These are phyloP conservation scores for Eurotiales sp. DNA, from an alignment of 2,329 filamentous ascomycete species.

Conservation along the genomic window DNA sequence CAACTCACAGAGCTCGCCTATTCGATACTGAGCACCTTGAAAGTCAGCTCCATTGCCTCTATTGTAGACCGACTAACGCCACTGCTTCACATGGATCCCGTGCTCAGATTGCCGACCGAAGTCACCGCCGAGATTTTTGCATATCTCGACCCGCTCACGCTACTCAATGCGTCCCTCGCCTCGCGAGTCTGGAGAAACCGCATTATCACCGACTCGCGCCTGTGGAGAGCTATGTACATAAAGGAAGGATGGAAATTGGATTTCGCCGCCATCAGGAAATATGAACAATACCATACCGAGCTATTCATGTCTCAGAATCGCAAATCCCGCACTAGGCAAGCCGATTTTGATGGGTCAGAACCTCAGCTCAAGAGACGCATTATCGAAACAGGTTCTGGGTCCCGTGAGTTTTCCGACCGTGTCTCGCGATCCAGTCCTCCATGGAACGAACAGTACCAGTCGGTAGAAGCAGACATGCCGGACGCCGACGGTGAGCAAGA, in stretches of 20 bases:
- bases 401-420: conserved; percentile 25
- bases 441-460: conserved; percentile 48
- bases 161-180: conserved; percentile 73
- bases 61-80: conserved; percentile 79
- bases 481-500: conserved; percentile 40
- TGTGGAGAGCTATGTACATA: conserved; percentile 83
- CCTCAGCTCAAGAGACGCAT: conserved; percentile 53
- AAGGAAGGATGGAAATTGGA: conserved; percentile 82
- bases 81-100: conserved; percentile 88
- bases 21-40: conserved; percentile 70
- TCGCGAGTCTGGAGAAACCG: conserved; percentile 79
- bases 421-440: conserved; percentile 4
- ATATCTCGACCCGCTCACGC: conserved; percentile 75
- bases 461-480: conserved; percentile 42
- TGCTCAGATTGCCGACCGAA: conserved; percentile 79
- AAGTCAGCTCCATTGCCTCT: conserved; percentile 72
- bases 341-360: conserved; percentile 47
- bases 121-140: conserved; percentile 86
- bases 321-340: conserved; percentile 45
- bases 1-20: conserved; percentile 67
- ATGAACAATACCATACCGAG: conserved; percentile 55
- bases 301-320: conserved; percentile 35
- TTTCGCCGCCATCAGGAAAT: conserved; percentile 59
- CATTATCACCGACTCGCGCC: conserved; percentile 71
- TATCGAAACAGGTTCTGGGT: conserved; percentile 42